phyloP scores from a whole-genome alignment of 1,139 yeast genomes.

The Spathaspora sp. region DNA sequence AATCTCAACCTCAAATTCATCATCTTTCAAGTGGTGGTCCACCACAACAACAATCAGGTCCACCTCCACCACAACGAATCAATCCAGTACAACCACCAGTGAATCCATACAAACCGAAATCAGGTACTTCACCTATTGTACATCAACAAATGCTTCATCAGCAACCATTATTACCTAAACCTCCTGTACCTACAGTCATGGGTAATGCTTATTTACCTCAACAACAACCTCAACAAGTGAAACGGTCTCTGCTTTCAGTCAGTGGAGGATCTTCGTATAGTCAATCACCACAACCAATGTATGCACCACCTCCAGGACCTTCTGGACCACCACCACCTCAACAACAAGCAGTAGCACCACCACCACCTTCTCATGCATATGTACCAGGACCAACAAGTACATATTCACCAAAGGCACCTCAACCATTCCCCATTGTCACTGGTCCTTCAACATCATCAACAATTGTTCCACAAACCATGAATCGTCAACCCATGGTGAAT shows the following conservation, averaged over 20 bases:
- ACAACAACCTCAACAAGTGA: background rate
- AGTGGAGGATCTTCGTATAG: background rate
- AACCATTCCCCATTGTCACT: slow-evolving; percentile 1
- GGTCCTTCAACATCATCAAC: slow-evolving; percentile 5
- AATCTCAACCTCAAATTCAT: slow-evolving; percentile 13
- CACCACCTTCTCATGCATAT: slow-evolving; percentile 4
- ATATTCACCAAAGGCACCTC: slow-evolving; percentile 4
- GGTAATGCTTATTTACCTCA: background rate
- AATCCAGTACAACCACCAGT: slow-evolving; percentile 16
- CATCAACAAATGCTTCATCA: slow-evolving; percentile 14
- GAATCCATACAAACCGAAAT: slow-evolving; percentile 17
- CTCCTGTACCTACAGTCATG: slow-evolving; percentile 12
- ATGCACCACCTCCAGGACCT: background rate
- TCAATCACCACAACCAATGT: slow-evolving; percentile 7
- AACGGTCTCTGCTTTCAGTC: slow-evolving; percentile 5
- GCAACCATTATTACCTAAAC: slow-evolving; percentile 15
- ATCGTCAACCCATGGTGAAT: slow-evolving; percentile 12
- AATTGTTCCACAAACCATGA: slow-evolving; percentile 2
- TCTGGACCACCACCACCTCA: slow-evolving; percentile 10
- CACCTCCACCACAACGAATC: slow-evolving; percentile 9
- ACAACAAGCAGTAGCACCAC: background rate
- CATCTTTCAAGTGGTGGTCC: background rate
- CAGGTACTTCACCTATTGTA: slow-evolving; percentile 15
- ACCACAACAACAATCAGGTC: slow-evolving; percentile 7
- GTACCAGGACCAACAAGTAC: slow-evolving; percentile 4